A percentile compares a stretch with the other conserved stretches of the same genome.
phyloP scores from a whole-genome alignment of 1,139 yeast genomes.

The Taphrina flavorubra region DNA sequence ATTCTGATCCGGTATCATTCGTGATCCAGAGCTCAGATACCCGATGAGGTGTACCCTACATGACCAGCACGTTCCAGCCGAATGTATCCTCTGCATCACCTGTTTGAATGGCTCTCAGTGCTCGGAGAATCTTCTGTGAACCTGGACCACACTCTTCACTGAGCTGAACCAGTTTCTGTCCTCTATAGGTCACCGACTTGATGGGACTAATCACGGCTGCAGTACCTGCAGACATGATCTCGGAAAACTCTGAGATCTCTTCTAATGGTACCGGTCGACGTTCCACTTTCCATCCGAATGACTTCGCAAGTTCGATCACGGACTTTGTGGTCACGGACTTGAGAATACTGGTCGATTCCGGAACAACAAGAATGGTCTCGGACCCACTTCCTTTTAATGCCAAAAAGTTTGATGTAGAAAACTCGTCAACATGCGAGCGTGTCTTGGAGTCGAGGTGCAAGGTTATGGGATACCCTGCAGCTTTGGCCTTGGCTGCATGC shows the following conservation, averaged over 20 bases:
- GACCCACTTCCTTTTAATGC: constrained; percentile 35
- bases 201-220: constrained; percentile 41
- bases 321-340: constrained; percentile 42
- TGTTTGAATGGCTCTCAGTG: constrained; percentile 29
- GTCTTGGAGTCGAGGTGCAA: constrained; percentile 42
- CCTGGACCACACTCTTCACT: constrained; percentile 37
- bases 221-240: constrained; percentile 40
- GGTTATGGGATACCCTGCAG: constrained; percentile 38
- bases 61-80: constrained; percentile 33
- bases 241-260: constrained; percentile 35
- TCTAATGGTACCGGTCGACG: constrained; percentile 36
- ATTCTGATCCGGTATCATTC: not conserved
- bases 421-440: constrained; percentile 40
- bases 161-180: constrained; percentile 31
- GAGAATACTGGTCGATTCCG: constrained; percentile 41
- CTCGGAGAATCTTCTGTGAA: constrained; percentile 9
- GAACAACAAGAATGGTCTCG: constrained; percentile 34
- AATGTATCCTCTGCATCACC: constrained; percentile 30
- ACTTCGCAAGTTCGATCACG: constrained; percentile 38
- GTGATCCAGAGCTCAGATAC: not conserved
- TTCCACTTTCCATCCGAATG: constrained; percentile 41
- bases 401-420: constrained; percentile 40
- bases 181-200: constrained; percentile 34
- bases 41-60: not conserved
- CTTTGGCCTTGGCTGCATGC: constrained; percentile 37